Conservation (phyloP, 2,329 filamentous ascomycete species). For the Aspergillus sp. region DNA sequence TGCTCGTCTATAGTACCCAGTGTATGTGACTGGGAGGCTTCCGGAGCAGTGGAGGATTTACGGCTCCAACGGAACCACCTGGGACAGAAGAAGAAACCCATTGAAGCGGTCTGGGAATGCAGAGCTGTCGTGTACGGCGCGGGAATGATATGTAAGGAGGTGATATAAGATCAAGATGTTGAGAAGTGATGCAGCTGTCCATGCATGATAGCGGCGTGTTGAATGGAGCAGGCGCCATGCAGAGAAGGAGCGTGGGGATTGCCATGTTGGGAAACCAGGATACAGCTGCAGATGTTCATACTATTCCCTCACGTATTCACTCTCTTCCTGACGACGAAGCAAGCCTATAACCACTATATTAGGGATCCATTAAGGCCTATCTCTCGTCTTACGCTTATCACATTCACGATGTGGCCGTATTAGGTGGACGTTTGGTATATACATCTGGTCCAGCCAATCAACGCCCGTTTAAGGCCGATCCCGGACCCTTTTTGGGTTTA, state of each 20-base stretch:
- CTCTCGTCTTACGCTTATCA: too few species aligned
- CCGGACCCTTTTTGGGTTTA: neutral
- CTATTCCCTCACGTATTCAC: too few species aligned
- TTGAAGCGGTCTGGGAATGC: neutral
- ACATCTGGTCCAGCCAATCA: neutral
- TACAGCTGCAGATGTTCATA: too few species aligned
- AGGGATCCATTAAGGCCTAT: too few species aligned
- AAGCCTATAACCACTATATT: too few species aligned
- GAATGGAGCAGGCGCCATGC: neutral
- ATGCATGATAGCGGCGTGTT: too few species aligned
- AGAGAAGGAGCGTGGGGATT: too few species aligned
- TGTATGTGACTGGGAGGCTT: neutral
- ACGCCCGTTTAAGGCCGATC: neutral
- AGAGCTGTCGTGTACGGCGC: neutral
- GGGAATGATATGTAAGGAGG: neutral
- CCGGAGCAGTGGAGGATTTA: neutral
- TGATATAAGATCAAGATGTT: too few species aligned
- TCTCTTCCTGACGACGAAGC: too few species aligned
- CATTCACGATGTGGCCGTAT: too few species aligned
- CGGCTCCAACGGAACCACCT: conserved; percentile 3
- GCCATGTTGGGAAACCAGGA: too few species aligned
- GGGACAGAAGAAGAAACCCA: conserved; percentile 7
- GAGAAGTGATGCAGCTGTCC: too few species aligned
- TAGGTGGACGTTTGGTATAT: neutral
- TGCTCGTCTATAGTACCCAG: neutral